Conservation (phyloP, 495 filamentous ascomycete species). For the Delitschia confertaspora region DNA sequence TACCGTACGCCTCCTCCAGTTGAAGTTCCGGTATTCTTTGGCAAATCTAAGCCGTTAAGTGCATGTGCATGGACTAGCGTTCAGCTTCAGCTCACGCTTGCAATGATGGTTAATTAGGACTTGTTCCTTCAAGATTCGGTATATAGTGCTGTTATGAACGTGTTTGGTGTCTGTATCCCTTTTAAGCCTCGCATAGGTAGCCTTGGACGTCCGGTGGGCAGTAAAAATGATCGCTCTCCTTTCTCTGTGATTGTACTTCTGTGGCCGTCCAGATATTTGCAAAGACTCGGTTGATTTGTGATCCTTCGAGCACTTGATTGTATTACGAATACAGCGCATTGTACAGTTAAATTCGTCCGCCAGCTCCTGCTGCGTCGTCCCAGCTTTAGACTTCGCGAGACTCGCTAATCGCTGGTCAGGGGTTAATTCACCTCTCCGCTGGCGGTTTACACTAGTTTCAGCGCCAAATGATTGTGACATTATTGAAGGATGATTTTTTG, state of each 20-base stretch:
- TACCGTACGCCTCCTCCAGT: not conserved
- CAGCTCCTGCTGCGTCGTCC: not conserved
- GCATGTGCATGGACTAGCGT: not conserved
- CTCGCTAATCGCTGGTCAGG: not conserved
- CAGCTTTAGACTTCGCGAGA: constrained; percentile 3
- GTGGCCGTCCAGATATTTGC: not conserved
- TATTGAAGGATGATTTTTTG: not conserved
- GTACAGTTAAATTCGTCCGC: constrained; percentile 8
- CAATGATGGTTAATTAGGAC: constrained; percentile 5
- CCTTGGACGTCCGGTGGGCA: not conserved
- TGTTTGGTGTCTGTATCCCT: not conserved
- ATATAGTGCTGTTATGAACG: not conserved
- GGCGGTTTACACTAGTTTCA: constrained; percentile 7
- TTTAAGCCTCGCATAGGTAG: not conserved
- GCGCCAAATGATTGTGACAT: constrained; percentile 3
- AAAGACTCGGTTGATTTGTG: not conserved
- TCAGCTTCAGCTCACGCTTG: constrained; percentile 3
- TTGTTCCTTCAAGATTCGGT: not conserved
- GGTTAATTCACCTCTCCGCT: not conserved
- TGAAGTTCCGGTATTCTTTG: not conserved
- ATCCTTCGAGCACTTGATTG: not conserved
- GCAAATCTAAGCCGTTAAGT: constrained; percentile 3
- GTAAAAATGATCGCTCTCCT: not conserved
- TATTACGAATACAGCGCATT: not conserved
- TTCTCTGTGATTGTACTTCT: not conserved